Percentiles rank a stretch among this genome's conserved stretches.
Evolutionary conservation across 2,329 filamentous ascomycete species (phyloP).

Genomic region (Fusarium dimerum): DNA sequence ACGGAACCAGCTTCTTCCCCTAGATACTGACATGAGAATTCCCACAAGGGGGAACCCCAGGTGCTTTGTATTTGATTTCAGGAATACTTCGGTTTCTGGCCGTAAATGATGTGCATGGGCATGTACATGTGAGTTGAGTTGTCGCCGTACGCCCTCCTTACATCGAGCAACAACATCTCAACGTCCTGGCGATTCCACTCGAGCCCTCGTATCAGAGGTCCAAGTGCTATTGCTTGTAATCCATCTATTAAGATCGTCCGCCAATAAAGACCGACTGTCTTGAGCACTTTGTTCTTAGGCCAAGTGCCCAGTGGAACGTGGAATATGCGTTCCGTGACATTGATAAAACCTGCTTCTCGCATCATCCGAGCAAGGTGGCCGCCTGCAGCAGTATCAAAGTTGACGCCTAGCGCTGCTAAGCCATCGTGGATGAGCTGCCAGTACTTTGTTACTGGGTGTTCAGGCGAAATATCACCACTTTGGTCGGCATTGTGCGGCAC

Average conservation of each 20-base stretch:
- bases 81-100: constrained; percentile 46
- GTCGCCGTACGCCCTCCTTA: constrained; percentile 50
- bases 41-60: not conserved
- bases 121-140: constrained; percentile 51
- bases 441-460: constrained; percentile 47
- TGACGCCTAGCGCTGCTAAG: constrained; percentile 45
- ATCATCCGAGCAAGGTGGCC: constrained; percentile 46
- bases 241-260: constrained; percentile 51
- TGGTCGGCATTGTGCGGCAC: constrained; percentile 45
- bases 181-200: constrained; percentile 50
- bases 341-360: constrained; percentile 52
- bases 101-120: constrained; percentile 57
- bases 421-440: constrained; percentile 49
- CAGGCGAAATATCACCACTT: constrained; percentile 37
- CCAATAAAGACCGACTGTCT: constrained; percentile 54
- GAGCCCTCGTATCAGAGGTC: constrained; percentile 51
- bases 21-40: no score
- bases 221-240: constrained; percentile 52
- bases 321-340: constrained; percentile 51
- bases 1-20: no score
- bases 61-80: constrained; percentile 3
- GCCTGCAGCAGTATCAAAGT: constrained; percentile 45
- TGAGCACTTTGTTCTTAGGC: constrained; percentile 52
- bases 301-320: constrained; percentile 57
- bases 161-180: constrained; percentile 49